These are phyloP conservation scores for Leptographium lundbergii DNA, from an alignment of 2,329 filamentous ascomycete species.

Conservation along the genomic window DNA sequence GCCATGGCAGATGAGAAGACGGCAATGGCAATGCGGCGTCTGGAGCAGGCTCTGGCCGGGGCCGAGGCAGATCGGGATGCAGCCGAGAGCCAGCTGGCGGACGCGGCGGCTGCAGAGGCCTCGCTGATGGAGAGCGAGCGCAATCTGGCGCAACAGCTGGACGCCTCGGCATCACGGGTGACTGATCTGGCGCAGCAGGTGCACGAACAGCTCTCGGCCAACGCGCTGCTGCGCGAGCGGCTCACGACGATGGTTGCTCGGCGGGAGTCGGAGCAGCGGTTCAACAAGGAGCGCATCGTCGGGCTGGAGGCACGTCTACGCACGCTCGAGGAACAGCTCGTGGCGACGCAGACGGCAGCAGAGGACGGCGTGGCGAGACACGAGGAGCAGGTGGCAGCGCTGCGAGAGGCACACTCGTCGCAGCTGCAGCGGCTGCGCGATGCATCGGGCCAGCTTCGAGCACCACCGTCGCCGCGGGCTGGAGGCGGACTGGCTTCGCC, in stretches of 20 bases:
- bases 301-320: conserved; percentile 72
- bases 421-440: conserved; percentile 65
- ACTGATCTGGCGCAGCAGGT: conserved; percentile 72
- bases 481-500: not conserved
- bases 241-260: conserved; percentile 69
- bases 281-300: conserved; percentile 71
- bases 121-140: conserved; percentile 46
- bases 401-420: conserved; percentile 65
- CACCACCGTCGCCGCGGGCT: conserved; percentile 2
- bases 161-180: conserved; percentile 56
- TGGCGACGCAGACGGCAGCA: conserved; percentile 70
- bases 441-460: conserved; percentile 14
- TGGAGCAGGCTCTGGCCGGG: conserved; percentile 56
- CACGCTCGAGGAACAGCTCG: conserved; percentile 69
- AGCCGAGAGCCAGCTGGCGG: conserved; percentile 50
- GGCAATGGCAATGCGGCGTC: conserved; percentile 45
- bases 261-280: conserved; percentile 71
- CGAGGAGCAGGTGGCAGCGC: conserved; percentile 66
- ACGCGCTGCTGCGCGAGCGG: conserved; percentile 61
- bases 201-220: conserved; percentile 65
- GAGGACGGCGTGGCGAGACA: conserved; percentile 75
- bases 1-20: conserved; percentile 41
- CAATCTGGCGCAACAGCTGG: conserved; percentile 55
- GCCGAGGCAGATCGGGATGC: conserved; percentile 61
- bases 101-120: conserved; percentile 43